Percentiles rank a stretch among this genome's conserved stretches.
Conservation (phyloP, 305 asterid species). For the Nicotiana rustica region DNA sequence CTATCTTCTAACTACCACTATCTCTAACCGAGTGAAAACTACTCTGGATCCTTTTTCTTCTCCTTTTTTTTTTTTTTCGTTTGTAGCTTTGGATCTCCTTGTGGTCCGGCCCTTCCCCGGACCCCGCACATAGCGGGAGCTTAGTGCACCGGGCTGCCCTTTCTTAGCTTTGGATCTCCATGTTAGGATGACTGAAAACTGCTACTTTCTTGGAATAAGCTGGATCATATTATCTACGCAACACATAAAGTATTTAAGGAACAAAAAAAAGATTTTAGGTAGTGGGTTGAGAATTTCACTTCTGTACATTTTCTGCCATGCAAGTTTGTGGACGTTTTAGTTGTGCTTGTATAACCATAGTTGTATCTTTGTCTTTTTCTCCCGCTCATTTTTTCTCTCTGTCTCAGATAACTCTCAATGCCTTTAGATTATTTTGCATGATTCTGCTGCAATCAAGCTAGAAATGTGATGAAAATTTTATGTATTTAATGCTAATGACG, state of each 20-base stretch:
- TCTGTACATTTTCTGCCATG: not conserved
- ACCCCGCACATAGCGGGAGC: too few species aligned
- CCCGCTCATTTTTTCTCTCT: not conserved
- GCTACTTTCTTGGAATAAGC: not conserved
- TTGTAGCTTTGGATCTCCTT: not conserved
- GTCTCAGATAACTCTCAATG: not conserved
- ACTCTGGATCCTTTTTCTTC: not conserved
- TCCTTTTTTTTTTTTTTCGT: not conserved
- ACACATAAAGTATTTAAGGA: not conserved
- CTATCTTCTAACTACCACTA: not conserved
- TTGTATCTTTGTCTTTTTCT: not conserved
- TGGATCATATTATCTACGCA: not conserved
- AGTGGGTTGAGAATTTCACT: slow-evolving; percentile 4
- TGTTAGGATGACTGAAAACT: not conserved
- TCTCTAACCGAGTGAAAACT: not conserved
- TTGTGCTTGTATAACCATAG: not conserved
- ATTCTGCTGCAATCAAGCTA: not conserved
- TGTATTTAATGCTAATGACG: not conserved
- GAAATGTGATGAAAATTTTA: not conserved
- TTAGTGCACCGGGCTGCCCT: too few species aligned
- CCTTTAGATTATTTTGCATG: not conserved
- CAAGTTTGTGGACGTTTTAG: not conserved
- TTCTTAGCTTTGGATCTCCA: not conserved
- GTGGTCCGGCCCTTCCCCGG: too few species aligned
- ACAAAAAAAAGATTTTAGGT: not conserved